Evolutionary conservation across 2,329 filamentous ascomycete genomes (phyloP).

Genomic region (Akanthomyces uredinophilus): DNA sequence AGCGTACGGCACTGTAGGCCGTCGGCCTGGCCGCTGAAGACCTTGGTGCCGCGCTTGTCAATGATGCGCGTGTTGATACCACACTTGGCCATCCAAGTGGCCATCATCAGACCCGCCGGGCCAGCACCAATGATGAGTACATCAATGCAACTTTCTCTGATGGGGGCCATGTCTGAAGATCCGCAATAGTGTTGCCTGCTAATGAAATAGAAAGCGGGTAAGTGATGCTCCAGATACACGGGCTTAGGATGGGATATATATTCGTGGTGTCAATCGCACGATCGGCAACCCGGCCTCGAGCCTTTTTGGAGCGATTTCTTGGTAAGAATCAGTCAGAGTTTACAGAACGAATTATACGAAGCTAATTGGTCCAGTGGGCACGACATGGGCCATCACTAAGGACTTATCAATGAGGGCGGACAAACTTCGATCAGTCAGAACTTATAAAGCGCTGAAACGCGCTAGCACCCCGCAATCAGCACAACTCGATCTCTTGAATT

Average conservation of each 20-base stretch:
- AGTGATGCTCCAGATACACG: too few species aligned
- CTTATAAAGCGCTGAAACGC: background rate
- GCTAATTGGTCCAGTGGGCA: background rate
- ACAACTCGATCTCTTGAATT: background rate
- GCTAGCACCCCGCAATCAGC: background rate
- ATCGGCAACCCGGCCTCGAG: too few species aligned
- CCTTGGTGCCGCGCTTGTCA: conserved; percentile 18
- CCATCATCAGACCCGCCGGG: conserved; percentile 39
- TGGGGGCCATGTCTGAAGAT: background rate
- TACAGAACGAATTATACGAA: background rate
- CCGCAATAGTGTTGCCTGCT: background rate
- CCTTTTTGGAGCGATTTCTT: background rate
- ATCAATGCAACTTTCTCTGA: conserved; percentile 25
- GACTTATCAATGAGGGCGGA: background rate
- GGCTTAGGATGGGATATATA: too few species aligned
- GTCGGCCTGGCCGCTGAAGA: conserved; percentile 38
- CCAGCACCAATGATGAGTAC: conserved; percentile 43
- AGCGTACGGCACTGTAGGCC: conserved; percentile 58
- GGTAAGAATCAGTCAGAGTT: conserved; percentile 2
- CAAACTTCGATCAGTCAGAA: background rate
- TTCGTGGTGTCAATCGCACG: too few species aligned
- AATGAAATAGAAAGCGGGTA: background rate
- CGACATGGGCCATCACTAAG: background rate
- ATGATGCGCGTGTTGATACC: conserved; percentile 18
- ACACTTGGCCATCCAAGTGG: conserved; percentile 35